phyloP scores from a whole-genome alignment of 495 filamentous ascomycete species.

The Penicillium bovifimosum region DNA sequence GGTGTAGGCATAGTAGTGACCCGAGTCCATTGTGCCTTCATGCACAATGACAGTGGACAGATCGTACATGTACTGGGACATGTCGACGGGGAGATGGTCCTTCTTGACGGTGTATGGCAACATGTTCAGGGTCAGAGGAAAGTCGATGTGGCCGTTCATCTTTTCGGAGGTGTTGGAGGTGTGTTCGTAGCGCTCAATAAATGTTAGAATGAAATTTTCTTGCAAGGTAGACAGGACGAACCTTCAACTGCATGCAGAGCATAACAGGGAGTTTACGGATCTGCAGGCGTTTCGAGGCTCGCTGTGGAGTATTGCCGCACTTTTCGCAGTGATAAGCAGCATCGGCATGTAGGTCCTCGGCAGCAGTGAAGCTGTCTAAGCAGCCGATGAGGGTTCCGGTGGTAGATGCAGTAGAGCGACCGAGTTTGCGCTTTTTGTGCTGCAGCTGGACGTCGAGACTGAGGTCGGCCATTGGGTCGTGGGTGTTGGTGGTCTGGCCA shows the following conservation, averaged over 20 bases:
- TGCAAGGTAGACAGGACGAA: slow-evolving; percentile 27
- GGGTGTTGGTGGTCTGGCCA: slow-evolving; percentile 65
- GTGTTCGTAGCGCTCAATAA: slow-evolving; percentile 69
- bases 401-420: slow-evolving; percentile 28
- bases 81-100: slow-evolving; percentile 30
- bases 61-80: slow-evolving; percentile 66
- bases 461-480: slow-evolving; percentile 82
- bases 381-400: slow-evolving; percentile 65
- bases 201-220: not conserved
- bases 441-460: slow-evolving; percentile 68
- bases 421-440: slow-evolving; percentile 47
- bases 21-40: slow-evolving; percentile 75
- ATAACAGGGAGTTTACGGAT: slow-evolving; percentile 79
- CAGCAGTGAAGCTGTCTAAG: slow-evolving; percentile 70
- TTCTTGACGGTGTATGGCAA: slow-evolving; percentile 73
- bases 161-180: slow-evolving; percentile 63
- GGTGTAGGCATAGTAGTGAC: slow-evolving; percentile 87
- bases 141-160: slow-evolving; percentile 72
- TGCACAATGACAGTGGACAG: slow-evolving; percentile 82
- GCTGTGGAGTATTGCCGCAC: slow-evolving; percentile 61
- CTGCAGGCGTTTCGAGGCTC: slow-evolving; percentile 72
- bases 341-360: slow-evolving; percentile 64
- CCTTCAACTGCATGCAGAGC: slow-evolving; percentile 88
- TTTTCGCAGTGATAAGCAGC: slow-evolving; percentile 70
- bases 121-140: slow-evolving; percentile 84